Conservation (phyloP, 495 filamentous ascomycete genomes). For the Podospora pseudocomata region DNA sequence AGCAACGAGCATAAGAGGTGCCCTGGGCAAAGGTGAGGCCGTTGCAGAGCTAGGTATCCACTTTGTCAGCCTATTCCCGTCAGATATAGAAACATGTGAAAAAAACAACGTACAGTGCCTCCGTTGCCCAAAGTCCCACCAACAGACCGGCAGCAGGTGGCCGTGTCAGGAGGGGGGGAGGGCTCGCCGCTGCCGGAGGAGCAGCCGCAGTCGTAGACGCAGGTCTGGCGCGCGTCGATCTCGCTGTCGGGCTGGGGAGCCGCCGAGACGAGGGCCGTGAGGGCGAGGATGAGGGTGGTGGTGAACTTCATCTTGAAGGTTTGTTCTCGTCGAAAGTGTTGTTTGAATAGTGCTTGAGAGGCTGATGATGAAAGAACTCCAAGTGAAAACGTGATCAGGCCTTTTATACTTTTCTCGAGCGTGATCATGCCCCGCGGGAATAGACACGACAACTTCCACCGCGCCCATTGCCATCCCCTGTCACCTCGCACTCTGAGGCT, state of each 20-base stretch:
- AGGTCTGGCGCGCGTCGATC: not conserved
- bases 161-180: not conserved
- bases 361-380: not conserved
- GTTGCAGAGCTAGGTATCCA: not conserved
- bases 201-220: not conserved
- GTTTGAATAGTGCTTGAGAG: not conserved
- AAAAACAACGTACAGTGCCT: not conserved
- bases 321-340: not conserved
- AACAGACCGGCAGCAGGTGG: not conserved
- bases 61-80: not conserved
- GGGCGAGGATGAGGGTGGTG: not conserved
- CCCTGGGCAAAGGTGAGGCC: not conserved
- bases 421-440: not conserved
- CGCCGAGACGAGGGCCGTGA: not conserved
- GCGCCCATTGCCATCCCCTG: not conserved
- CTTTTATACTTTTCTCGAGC: not conserved
- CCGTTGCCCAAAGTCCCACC: not conserved
- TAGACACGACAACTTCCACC: not conserved
- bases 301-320: not conserved
- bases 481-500: not conserved
- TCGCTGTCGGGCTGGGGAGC: not conserved
- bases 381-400: not conserved
- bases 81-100: no score
- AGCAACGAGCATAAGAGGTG: not conserved
- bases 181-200: not conserved